These are phyloP conservation scores for Xylariales sp. DNA, from an alignment of 2,329 filamentous ascomycete species.

Conservation along the genomic window DNA sequence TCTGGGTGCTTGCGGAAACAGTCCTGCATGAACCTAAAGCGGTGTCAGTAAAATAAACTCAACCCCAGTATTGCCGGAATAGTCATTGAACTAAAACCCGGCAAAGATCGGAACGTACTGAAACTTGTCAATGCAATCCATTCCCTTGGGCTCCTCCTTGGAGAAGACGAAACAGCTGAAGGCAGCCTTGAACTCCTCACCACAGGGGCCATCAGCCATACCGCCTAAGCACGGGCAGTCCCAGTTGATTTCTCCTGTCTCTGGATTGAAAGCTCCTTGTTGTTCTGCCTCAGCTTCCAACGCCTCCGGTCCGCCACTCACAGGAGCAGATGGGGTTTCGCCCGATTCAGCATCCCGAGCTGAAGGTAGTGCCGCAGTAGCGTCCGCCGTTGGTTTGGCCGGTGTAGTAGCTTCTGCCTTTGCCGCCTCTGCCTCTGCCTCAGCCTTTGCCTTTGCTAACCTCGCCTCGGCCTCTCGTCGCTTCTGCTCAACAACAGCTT, in stretches of 20 bases:
- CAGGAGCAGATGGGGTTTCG: slow-evolving; percentile 7
- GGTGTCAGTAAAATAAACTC: no score
- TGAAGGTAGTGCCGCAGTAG: slow-evolving; percentile 17
- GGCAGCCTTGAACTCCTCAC: slow-evolving; percentile 88
- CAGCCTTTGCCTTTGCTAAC: slow-evolving; percentile 22
- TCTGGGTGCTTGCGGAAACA: slow-evolving; percentile 94
- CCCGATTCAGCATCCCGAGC: slow-evolving; percentile 16
- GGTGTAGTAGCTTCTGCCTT: slow-evolving; percentile 13
- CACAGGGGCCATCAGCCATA: slow-evolving; percentile 95
- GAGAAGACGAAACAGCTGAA: slow-evolving; percentile 99
- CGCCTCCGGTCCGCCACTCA: slow-evolving; percentile 37
- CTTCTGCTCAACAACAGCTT: slow-evolving; percentile 63
- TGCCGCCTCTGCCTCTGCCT: slow-evolving; percentile 23
- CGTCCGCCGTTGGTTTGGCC: slow-evolving; percentile 20
- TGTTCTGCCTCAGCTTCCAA: slow-evolving; percentile 79
- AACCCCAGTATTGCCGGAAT: no score
- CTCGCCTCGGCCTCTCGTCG: slow-evolving; percentile 40
- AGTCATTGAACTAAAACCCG: no score
- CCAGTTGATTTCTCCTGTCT: slow-evolving; percentile 99
- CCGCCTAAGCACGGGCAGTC: slow-evolving; percentile 96
- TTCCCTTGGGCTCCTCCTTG: slow-evolving; percentile 90
- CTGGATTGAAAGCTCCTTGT: slow-evolving; percentile 93
- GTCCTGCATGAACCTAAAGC: slow-evolving; percentile 82
- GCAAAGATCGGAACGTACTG: no score
- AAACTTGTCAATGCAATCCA: slow-evolving; percentile 97